Percentiles rank a stretch among this genome's conserved stretches.
Conservation (phyloP, 2,329 filamentous ascomycete species). For the Fusarium verrucosum region DNA sequence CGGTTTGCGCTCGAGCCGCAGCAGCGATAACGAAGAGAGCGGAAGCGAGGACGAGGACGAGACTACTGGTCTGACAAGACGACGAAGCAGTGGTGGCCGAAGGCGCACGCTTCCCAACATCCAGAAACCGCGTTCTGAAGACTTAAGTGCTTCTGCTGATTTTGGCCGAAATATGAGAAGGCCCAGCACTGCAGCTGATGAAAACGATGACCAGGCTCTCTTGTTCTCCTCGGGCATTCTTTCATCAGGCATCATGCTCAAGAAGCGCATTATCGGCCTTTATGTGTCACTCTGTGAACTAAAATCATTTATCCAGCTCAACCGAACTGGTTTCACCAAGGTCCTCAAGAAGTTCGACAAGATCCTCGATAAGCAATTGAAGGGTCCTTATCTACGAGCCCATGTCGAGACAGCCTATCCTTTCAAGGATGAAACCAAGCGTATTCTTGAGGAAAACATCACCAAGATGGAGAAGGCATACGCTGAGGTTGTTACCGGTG, state of each 20-base stretch:
- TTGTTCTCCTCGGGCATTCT: constrained; percentile 69
- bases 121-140: constrained; percentile 53
- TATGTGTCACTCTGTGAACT: constrained; percentile 96
- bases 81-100: constrained; percentile 52
- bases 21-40: constrained; percentile 68
- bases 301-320: constrained; percentile 94
- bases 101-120: constrained; percentile 53
- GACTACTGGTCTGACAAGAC: constrained; percentile 62
- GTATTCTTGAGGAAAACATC: constrained; percentile 76
- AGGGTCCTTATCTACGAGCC: constrained; percentile 76
- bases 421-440: constrained; percentile 78
- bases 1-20: constrained; percentile 47
- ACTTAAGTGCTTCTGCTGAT: constrained; percentile 71
- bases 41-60: constrained; percentile 73
- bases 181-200: constrained; percentile 75
- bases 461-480: constrained; percentile 80
- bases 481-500: constrained; percentile 81
- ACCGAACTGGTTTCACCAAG: constrained; percentile 95
- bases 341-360: constrained; percentile 99
- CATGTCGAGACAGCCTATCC: constrained; percentile 82
- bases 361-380: constrained; percentile 84
- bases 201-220: constrained; percentile 80
- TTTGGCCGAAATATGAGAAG: constrained; percentile 61
- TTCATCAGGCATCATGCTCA: constrained; percentile 81
- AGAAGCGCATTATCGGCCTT: constrained; percentile 86